phyloP scores from a whole-genome alignment of 495 filamentous ascomycete genomes.

The Hypoxylon lenormandii region DNA sequence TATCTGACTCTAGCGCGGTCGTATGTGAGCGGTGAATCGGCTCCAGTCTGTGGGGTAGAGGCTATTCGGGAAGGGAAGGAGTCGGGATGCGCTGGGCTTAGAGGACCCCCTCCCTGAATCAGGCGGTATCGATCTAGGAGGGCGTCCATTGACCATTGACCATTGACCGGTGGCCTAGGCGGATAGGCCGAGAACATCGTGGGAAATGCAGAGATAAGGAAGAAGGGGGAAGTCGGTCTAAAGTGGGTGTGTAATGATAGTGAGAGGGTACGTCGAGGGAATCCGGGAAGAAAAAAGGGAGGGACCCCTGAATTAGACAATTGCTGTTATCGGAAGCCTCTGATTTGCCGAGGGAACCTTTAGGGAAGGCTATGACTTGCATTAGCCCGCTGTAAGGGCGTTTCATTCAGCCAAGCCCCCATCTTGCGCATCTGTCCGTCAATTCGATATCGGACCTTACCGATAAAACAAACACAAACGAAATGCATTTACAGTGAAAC shows the following conservation, averaged over 20 bases:
- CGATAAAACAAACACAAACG: not conserved
- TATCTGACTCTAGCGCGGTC: slow-evolving; percentile 14
- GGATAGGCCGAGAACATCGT: slow-evolving; percentile 41
- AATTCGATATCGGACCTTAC: slow-evolving; percentile 40
- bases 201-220: slow-evolving; percentile 39
- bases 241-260: slow-evolving; percentile 36
- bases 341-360: slow-evolving; percentile 26
- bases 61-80: slow-evolving; percentile 26
- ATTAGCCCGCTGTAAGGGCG: slow-evolving; percentile 30
- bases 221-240: slow-evolving; percentile 35
- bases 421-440: not conserved
- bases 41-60: slow-evolving; percentile 17
- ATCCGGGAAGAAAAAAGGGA: slow-evolving; percentile 7
- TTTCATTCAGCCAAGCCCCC: slow-evolving; percentile 16
- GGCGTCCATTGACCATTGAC: no score
- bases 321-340: slow-evolving; percentile 34
- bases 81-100: slow-evolving; percentile 4
- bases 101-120: slow-evolving; percentile 26
- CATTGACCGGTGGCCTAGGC: slow-evolving; percentile 5
- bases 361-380: slow-evolving; percentile 40
- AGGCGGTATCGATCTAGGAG: slow-evolving; percentile 8
- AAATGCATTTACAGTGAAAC: no score
- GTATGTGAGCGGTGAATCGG: slow-evolving; percentile 30
- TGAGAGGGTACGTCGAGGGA: slow-evolving; percentile 38
- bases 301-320: slow-evolving; percentile 38